A percentile compares a stretch with the other conserved stretches of the same genome.
These are phyloP conservation scores for Cercospora sojina DNA, from an alignment of 2,329 filamentous ascomycete genomes.

Conservation along the genomic window DNA sequence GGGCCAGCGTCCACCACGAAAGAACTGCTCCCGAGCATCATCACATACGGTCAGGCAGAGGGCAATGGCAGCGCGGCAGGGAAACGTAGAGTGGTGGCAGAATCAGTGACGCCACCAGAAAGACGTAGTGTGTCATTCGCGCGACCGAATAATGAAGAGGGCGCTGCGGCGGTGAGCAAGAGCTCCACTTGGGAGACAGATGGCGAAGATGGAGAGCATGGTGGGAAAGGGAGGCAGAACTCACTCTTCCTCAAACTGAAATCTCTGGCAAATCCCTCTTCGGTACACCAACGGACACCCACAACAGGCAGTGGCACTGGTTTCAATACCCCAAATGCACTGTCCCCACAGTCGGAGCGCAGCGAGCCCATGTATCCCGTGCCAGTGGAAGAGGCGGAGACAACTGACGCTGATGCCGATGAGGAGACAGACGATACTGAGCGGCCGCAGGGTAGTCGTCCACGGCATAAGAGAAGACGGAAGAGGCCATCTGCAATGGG, in stretches of 20 bases:
- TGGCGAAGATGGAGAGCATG: conserved; percentile 24
- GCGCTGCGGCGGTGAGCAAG: conserved; percentile 27
- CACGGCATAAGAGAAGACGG: conserved; percentile 64
- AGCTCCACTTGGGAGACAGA: conserved; percentile 33
- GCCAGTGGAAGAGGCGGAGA: conserved; percentile 49
- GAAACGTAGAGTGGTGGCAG: conserved; percentile 3
- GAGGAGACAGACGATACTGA: conserved; percentile 46
- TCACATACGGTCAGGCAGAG: conserved; percentile 6
- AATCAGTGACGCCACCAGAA: conserved; percentile 28
- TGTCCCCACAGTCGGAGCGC: conserved; percentile 37
- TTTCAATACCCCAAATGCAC: conserved; percentile 27
- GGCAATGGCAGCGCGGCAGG: neutral
- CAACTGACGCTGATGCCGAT: conserved; percentile 45
- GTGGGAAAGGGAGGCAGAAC: conserved; percentile 25
- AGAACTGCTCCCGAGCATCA: conserved; percentile 11
- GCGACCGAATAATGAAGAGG: conserved; percentile 25
- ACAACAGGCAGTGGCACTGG: conserved; percentile 17
- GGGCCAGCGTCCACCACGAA: conserved; percentile 27
- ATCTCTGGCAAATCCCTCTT: conserved; percentile 29
- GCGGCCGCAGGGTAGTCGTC: conserved; percentile 47
- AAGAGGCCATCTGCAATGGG: conserved; percentile 57
- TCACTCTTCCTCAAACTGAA: conserved; percentile 37
- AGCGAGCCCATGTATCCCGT: conserved; percentile 36
- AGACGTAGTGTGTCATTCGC: conserved; percentile 36
- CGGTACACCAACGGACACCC: conserved; percentile 11